These are phyloP conservation scores for Mytilinidion resinicola DNA, from an alignment of 495 filamentous ascomycete species.

Conservation along the genomic window DNA sequence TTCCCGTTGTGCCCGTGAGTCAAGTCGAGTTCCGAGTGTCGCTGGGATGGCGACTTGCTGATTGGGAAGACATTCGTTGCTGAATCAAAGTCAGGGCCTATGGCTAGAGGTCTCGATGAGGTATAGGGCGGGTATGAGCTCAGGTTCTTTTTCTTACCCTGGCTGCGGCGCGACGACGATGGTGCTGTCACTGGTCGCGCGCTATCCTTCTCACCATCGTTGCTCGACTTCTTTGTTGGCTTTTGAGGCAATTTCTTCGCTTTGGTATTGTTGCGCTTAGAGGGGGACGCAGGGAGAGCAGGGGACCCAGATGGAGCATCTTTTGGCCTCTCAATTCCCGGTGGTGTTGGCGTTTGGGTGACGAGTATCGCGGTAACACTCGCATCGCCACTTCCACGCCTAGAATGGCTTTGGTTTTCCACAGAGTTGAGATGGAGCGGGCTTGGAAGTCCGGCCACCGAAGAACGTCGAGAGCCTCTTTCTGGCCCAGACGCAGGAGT, in stretches of 20 bases:
- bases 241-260: conserved; percentile 12
- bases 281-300: conserved; percentile 1
- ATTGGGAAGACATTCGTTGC: conserved; percentile 17
- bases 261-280: conserved; percentile 19
- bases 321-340: conserved; percentile 7
- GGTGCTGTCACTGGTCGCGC: conserved; percentile 23
- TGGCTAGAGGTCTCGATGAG: conserved; percentile 1
- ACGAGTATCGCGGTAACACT: conserved; percentile 27
- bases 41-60: conserved; percentile 14
- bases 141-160: conserved; percentile 19
- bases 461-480: conserved; percentile 18
- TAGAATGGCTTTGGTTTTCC: conserved; percentile 25
- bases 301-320: background rate
- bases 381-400: conserved; percentile 25
- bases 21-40: conserved; percentile 22
- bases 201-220: conserved; percentile 13
- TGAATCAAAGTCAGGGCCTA: conserved; percentile 23
- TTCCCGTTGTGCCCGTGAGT: conserved; percentile 19
- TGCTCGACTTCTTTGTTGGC: background rate
- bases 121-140: conserved; percentile 5
- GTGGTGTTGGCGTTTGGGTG: conserved; percentile 10
- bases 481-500: conserved; percentile 11
- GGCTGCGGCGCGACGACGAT: conserved; percentile 16
- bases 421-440: background rate
- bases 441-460: conserved; percentile 12